A percentile compares a stretch with the other conserved stretches of the same genome.
phyloP scores from a whole-genome alignment of 108 stramenopile genomes.

The Cylindrotheca fusiformis region DNA sequence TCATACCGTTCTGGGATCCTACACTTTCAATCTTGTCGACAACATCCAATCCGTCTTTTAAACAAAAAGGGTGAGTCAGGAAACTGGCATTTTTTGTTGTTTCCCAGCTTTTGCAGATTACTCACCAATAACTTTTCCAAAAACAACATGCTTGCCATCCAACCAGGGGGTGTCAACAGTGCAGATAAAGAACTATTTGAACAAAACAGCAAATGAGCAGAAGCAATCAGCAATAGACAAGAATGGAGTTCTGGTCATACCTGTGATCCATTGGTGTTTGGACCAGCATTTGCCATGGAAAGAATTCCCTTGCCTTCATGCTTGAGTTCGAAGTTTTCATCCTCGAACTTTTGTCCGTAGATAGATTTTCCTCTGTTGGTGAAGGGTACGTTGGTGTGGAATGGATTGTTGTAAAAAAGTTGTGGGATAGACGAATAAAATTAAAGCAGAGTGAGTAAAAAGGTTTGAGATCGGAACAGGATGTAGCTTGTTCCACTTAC shows the following conservation, averaged over 20 bases:
- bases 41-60: conserved; percentile 76
- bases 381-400: too few species aligned
- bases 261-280: conserved; percentile 37
- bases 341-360: conserved; percentile 48
- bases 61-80: conserved; percentile 4
- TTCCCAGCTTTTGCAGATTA: neutral
- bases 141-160: conserved; percentile 88
- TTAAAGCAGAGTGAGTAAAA: too few species aligned
- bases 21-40: conserved; percentile 83
- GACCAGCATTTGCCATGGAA: conserved; percentile 91
- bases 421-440: too few species aligned
- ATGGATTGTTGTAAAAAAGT: too few species aligned
- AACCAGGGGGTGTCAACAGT: conserved; percentile 92
- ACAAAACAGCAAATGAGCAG: too few species aligned
- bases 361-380: conserved; percentile 34
- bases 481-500: too few species aligned
- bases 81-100: neutral
- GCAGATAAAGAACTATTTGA: conserved; percentile 96
- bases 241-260: neutral
- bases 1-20: conserved; percentile 70
- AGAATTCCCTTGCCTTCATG: conserved; percentile 78
- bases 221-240: conserved; percentile 1
- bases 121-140: conserved; percentile 76
- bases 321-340: conserved; percentile 94
- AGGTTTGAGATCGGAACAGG: too few species aligned